Conservation (phyloP, 2,329 filamentous ascomycete genomes). For the Colletotrichum sidae region DNA sequence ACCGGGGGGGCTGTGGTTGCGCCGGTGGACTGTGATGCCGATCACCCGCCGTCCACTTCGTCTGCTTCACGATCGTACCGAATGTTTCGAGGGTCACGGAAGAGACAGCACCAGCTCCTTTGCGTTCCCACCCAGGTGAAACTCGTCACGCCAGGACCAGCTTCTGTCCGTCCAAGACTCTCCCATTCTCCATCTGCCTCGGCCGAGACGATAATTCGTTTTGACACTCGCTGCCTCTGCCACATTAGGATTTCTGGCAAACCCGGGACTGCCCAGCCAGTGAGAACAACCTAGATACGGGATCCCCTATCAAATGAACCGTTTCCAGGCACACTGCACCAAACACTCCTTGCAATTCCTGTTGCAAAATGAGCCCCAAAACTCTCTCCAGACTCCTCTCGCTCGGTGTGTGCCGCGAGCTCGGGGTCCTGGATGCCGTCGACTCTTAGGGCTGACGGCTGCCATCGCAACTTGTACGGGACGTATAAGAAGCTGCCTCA, state of each 20-base stretch:
- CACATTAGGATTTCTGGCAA: conserved; percentile 6
- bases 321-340: neutral
- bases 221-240: conserved; percentile 19
- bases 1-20: too few species aligned
- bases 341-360: neutral
- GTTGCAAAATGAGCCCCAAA: conserved; percentile 9
- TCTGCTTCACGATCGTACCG: too few species aligned
- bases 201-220: conserved; percentile 19
- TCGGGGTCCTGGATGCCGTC: neutral
- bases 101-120: neutral
- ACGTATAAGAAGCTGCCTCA: conserved; percentile 26
- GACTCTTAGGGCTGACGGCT: conserved; percentile 7
- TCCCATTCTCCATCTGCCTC: neutral
- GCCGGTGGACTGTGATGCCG: too few species aligned
- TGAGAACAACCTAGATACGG: neutral
- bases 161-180: neutral
- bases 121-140: conserved; percentile 6
- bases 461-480: conserved; percentile 23
- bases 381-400: too few species aligned
- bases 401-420: neutral
- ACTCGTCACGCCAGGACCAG: conserved; percentile 18
- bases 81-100: neutral
- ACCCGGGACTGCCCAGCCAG: conserved; percentile 1
- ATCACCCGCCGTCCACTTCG: too few species aligned
- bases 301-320: neutral